Percentiles rank a stretch among this genome's conserved stretches.
These are phyloP conservation scores for Neonectria hederae DNA, from an alignment of 2,329 filamentous ascomycete genomes.

Conservation along the genomic window DNA sequence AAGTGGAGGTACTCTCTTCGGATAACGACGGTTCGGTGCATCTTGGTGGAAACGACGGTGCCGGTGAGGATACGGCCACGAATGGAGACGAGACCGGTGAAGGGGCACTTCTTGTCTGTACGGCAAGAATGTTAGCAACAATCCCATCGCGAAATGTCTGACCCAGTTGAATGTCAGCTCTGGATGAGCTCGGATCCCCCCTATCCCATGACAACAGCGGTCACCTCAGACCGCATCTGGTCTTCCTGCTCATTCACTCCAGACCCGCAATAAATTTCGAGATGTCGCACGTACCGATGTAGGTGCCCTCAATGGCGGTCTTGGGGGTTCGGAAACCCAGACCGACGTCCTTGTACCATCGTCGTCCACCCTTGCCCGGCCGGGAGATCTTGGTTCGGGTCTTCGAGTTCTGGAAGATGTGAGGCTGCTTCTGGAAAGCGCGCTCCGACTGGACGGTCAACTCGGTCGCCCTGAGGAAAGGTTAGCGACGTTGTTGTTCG, in stretches of 20 bases:
- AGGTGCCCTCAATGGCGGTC: slow-evolving; percentile 97
- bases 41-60: slow-evolving; percentile 99
- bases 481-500: slow-evolving; percentile 44
- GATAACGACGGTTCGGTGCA: slow-evolving; percentile 99
- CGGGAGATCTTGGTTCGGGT: slow-evolving; percentile 83
- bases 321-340: slow-evolving; percentile 99
- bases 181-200: neutral
- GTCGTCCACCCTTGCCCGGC: slow-evolving; percentile 90
- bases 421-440: slow-evolving; percentile 99
- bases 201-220: neutral
- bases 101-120: slow-evolving; percentile 99
- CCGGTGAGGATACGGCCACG: slow-evolving; percentile 99
- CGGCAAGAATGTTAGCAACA: slow-evolving; percentile 39
- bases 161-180: neutral
- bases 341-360: slow-evolving; percentile 99
- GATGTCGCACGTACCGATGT: slow-evolving; percentile 85
- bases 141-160: slow-evolving; percentile 2
- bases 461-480: slow-evolving; percentile 87
- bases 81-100: slow-evolving; percentile 99
- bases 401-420: slow-evolving; percentile 99
- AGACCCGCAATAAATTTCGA: slow-evolving; percentile 21
- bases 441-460: slow-evolving; percentile 99
- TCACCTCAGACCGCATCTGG: neutral
- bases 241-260: slow-evolving; percentile 13
- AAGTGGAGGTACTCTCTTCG: slow-evolving; percentile 99